Evolutionary conservation across 495 filamentous ascomycete species (phyloP).

Genomic region (Penicillium dipodomyicola): DNA sequence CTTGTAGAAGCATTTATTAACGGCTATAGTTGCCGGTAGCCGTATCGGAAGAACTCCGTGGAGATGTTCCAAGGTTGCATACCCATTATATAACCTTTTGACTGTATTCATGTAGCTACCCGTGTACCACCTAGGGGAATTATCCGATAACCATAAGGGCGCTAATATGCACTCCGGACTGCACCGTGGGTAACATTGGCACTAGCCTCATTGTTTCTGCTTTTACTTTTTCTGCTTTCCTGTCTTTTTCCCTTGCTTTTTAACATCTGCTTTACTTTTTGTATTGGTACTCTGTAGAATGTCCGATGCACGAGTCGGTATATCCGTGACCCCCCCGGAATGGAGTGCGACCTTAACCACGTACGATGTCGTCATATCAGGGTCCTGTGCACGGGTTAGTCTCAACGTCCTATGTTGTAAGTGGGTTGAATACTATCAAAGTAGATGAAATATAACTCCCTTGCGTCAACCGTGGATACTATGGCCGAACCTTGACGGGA

Average conservation of each 20-base stretch:
- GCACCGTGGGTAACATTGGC: constrained; percentile 7
- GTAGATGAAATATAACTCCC: constrained; percentile 21
- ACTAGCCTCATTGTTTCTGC: constrained; percentile 12
- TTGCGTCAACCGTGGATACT: constrained; percentile 40
- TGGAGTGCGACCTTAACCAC: constrained; percentile 14
- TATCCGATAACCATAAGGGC: constrained; percentile 8
- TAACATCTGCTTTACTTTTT: background rate
- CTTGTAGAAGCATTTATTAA: constrained; percentile 2
- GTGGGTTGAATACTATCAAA: background rate
- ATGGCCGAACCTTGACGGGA: constrained; percentile 50
- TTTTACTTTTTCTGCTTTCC: background rate
- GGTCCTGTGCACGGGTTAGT: constrained; percentile 16
- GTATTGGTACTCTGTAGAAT: constrained; percentile 17
- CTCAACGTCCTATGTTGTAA: background rate
- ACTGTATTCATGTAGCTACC: constrained; percentile 7
- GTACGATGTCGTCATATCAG: constrained; percentile 22
- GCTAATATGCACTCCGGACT: constrained; percentile 3
- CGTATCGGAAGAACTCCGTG: constrained; percentile 21
- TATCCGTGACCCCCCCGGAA: constrained; percentile 10
- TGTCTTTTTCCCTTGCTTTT: constrained; percentile 1
- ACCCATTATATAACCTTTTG: constrained; percentile 1
- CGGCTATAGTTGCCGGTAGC: constrained; percentile 3
- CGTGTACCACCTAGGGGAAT: constrained; percentile 10
- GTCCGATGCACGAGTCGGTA: constrained; percentile 13
- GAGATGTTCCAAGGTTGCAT: constrained; percentile 11